Conservation (phyloP, 371 early-diverging fungal species). For the Polyrhizophydium stewartii region DNA sequence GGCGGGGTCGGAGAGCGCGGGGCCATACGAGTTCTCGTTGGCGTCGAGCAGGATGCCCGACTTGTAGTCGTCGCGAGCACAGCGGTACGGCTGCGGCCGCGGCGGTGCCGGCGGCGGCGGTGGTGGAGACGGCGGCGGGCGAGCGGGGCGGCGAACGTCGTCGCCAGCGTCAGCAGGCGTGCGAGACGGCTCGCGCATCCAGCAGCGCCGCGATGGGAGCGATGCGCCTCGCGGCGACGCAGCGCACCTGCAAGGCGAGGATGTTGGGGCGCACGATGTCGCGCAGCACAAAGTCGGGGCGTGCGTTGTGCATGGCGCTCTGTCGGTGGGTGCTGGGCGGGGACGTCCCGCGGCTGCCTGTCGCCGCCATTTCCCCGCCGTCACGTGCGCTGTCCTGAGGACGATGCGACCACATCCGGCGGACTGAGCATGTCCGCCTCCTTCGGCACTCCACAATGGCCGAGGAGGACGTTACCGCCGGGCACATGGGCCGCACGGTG, state of each 20-base stretch:
- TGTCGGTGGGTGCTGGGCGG: neutral
- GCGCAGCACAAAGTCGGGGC: conserved; percentile 57
- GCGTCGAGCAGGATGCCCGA: conserved; percentile 93
- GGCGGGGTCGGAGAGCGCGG: conserved; percentile 39
- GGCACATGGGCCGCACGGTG: conserved; percentile 17
- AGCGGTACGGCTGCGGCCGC: conserved; percentile 74
- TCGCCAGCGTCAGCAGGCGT: neutral
- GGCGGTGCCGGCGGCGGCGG: neutral
- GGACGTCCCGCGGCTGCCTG: too few species aligned
- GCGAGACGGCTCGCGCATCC: neutral
- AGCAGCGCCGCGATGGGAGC: neutral
- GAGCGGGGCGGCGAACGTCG: neutral
- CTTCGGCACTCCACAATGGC: neutral
- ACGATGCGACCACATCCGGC: too few species aligned
- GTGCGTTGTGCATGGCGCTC: neutral
- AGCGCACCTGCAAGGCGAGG: conserved; percentile 58
- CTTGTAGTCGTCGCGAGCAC: conserved; percentile 94
- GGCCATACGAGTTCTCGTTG: conserved; percentile 95
- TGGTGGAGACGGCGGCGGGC: neutral
- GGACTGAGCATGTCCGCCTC: too few species aligned
- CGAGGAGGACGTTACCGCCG: neutral
- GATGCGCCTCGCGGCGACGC: neutral
- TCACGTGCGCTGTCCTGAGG: too few species aligned
- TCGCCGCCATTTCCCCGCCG: too few species aligned
- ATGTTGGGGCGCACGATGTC: conserved; percentile 91